Conservation (phyloP, 805 yeast species). For the Martiniozyma abietophila region DNA sequence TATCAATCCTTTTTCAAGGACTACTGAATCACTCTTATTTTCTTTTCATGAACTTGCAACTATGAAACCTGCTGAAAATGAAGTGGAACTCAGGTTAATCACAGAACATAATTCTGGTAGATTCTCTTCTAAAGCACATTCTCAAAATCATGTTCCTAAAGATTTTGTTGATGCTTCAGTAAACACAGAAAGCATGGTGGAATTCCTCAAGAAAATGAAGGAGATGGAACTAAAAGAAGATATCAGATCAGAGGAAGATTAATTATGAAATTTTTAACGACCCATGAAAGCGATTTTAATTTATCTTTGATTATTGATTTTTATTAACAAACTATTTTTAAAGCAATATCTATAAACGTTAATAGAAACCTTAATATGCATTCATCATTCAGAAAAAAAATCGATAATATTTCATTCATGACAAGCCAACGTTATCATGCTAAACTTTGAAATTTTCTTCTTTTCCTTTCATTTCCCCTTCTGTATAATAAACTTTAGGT, state of each 20-base stretch:
- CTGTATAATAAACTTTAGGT: constrained; percentile 38
- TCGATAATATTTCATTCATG: too few relatives aligned
- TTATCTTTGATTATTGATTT: too few relatives aligned
- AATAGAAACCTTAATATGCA: too few relatives aligned
- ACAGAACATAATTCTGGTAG: constrained; percentile 61
- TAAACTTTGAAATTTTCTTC: constrained; percentile 35
- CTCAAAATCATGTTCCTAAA: constrained; percentile 85
- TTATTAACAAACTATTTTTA: too few relatives aligned
- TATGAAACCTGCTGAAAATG: constrained; percentile 25
- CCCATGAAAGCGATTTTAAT: too few relatives aligned
- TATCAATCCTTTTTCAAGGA: constrained; percentile 74
- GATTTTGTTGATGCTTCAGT: constrained; percentile 82
- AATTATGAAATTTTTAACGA: too few relatives aligned
- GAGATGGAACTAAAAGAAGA: constrained; percentile 9
- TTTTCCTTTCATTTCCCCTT: constrained; percentile 33
- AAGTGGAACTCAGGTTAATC: constrained; percentile 50
- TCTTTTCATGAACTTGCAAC: constrained; percentile 73
- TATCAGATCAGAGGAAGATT: constrained; percentile 4
- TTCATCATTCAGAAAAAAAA: too few relatives aligned
- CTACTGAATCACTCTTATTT: constrained; percentile 69
- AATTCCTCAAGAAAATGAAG: constrained; percentile 48
- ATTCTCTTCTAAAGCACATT: constrained; percentile 72
- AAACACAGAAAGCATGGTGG: constrained; percentile 61
- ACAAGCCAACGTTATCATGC: too few relatives aligned
- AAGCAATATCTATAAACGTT: too few relatives aligned